These are phyloP conservation scores for Scheffersomyces spartinae DNA, from an alignment of 805 yeast species.

Conservation along the genomic window DNA sequence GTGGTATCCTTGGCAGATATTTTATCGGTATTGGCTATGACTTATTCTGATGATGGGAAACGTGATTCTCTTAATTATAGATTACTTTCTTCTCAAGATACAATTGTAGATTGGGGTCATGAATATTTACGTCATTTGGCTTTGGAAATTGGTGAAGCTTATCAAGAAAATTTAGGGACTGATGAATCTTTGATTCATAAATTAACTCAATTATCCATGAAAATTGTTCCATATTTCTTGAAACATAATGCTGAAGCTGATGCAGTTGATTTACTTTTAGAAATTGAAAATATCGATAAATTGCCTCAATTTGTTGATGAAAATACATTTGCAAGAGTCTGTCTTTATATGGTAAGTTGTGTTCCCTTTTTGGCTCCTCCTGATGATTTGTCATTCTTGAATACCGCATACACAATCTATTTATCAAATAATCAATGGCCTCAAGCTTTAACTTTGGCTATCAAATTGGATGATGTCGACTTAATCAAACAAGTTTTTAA, in stretches of 20 bases:
- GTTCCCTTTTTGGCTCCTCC: conserved; percentile 96
- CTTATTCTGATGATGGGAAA: conserved; percentile 72
- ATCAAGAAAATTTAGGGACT: conserved; percentile 35
- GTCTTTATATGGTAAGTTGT: conserved; percentile 89
- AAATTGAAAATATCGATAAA: conserved; percentile 77
- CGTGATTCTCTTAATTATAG: conserved; percentile 76
- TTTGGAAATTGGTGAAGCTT: conserved; percentile 85
- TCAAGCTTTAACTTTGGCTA: conserved; percentile 83
- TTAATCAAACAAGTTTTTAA: conserved; percentile 71
- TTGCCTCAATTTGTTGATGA: conserved; percentile 78
- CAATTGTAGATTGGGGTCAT: conserved; percentile 90
- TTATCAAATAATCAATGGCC: conserved; percentile 68
- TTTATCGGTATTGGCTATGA: conserved; percentile 89
- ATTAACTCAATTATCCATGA: conserved; percentile 55
- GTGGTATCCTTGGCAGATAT: conserved; percentile 69
- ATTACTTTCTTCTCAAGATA: conserved; percentile 43
- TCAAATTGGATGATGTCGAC: conserved; percentile 73
- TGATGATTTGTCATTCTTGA: conserved; percentile 75
- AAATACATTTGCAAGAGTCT: conserved; percentile 75
- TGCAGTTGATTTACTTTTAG: conserved; percentile 87
- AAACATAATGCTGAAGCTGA: conserved; percentile 97
- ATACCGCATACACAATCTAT: conserved; percentile 83
- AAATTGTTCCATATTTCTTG: conserved; percentile 80
- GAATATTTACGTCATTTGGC: conserved; percentile 96
- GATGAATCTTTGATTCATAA: conserved; percentile 22